Evolutionary conservation across 164 flowering plant species (phyloP), one percentile per base, ranked within the genome.

Genomic region (Buxus sempervirens): DNA sequence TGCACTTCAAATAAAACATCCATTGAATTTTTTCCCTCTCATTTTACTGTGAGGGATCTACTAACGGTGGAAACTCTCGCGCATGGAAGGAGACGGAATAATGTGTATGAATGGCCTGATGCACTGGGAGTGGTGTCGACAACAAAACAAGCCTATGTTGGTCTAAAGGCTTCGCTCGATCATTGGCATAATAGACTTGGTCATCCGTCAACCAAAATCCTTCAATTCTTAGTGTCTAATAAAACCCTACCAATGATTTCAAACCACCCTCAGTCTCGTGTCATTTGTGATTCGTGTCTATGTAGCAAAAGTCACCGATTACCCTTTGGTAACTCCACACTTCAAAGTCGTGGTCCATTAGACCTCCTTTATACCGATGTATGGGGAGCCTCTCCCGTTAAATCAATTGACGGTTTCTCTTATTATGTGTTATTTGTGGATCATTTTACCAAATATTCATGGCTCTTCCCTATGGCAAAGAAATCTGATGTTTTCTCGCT

Each of bases 11-110:
- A 32, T 32, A 23, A 64, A 5, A 19, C 21, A 18, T 61, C n/a
- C n/a, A 36, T 61, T 61, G 64, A 61, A 27, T 61, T 61, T 36
- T 61, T 13, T 15, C 59, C 68, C 15, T 10, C 20, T 38, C 23
- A 38, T 38, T 62, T 62, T 62, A 3, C 41, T 27, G 23, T 65
- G 23, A 65, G 24, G 67, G 57, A 25, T 51, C 20, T 27, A 6
- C 16, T 36, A 18, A 65, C n/a, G 24, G 42, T 42, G 59, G 59
- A 7, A 20, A 19, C 42, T 38, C 49, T 61, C 14, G 4, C 15
- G 21, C 64, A 36, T n/a, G 14, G 22, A 10, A 4, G 2, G 23
- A 61, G 14, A n/a, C 19, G 2, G 26, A n/a, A 23, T 57, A 12
- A 23, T 54, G 22, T 54, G 21, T 54, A 6, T 0, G 57, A 9